A percentile compares a stretch with the other conserved stretches of the same genome.
phyloP scores from a whole-genome alignment of 108 stramenopile genomes.

The Pseudonitzschia pungens region DNA sequence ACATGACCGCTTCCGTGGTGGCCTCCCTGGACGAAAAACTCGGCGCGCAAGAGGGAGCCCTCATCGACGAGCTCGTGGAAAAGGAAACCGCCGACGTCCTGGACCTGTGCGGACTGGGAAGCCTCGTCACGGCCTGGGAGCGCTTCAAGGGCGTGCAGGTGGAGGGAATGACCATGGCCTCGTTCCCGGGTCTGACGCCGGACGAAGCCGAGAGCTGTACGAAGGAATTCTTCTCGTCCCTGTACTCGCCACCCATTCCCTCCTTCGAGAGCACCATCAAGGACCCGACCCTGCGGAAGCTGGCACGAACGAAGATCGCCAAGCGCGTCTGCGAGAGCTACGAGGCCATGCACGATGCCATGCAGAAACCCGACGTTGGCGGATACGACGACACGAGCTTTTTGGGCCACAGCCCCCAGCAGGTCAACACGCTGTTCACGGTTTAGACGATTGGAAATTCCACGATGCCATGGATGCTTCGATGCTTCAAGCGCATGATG shows the following conservation, averaged over 20 bases:
- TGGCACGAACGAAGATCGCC: constrained; percentile 67
- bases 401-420: constrained; percentile 68
- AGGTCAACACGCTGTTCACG: constrained; percentile 74
- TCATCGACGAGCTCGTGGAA: constrained; percentile 66
- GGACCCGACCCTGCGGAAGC: constrained; percentile 75
- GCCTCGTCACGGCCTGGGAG: constrained; percentile 43
- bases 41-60: constrained; percentile 47
- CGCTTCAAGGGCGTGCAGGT: constrained; percentile 53
- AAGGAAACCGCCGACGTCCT: constrained; percentile 63
- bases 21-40: constrained; percentile 47
- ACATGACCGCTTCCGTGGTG: constrained; percentile 44
- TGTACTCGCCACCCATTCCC: constrained; percentile 80
- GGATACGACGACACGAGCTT: constrained; percentile 80
- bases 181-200: constrained; percentile 73
- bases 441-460: neutral
- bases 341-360: constrained; percentile 53
- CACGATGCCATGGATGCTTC: no score
- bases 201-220: constrained; percentile 60
- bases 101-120: constrained; percentile 65
- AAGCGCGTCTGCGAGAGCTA: constrained; percentile 57
- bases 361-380: constrained; percentile 45
- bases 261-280: constrained; percentile 75
- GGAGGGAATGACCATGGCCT: constrained; percentile 71
- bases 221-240: constrained; percentile 77
- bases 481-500: no score